phyloP scores from a whole-genome alignment of 2,329 filamentous ascomycete genomes.

The Diplocarpon mali region DNA sequence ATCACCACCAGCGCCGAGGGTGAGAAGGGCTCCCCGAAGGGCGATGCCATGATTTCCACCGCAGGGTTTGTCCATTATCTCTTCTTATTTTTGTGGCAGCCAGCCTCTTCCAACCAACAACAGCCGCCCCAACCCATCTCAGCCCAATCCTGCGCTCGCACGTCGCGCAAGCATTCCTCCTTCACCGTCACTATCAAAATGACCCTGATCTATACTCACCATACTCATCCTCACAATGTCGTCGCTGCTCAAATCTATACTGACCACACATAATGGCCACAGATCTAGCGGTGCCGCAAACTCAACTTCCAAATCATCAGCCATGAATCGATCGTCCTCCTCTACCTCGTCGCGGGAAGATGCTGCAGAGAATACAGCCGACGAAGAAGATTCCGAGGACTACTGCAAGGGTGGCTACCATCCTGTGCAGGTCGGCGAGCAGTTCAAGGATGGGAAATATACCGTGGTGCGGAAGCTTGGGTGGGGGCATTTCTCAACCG shows the following conservation, averaged over 20 bases:
- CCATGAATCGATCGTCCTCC: constrained; percentile 38
- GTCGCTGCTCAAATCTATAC: constrained; percentile 22
- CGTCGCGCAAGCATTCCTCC: background rate
- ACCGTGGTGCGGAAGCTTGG: constrained; percentile 92
- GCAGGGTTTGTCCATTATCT: constrained; percentile 27
- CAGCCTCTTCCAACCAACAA: constrained; percentile 3
- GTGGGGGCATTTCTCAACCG: constrained; percentile 98
- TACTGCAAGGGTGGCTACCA: constrained; percentile 99
- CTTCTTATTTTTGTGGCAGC: constrained; percentile 5
- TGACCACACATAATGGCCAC: constrained; percentile 22
- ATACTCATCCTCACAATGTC: constrained; percentile 18
- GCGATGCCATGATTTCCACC: constrained; percentile 24
- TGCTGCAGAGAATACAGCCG: constrained; percentile 79
- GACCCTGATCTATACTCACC: constrained; percentile 7
- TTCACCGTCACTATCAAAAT: constrained; percentile 5
- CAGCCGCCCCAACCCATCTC: background rate
- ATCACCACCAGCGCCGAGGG: constrained; percentile 42
- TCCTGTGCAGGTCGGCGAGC: constrained; percentile 85
- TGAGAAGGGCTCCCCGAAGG: constrained; percentile 25
- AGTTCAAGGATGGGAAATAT: constrained; percentile 96
- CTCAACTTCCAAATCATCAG: constrained; percentile 17
- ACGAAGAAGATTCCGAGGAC: constrained; percentile 97
- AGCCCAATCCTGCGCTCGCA: background rate
- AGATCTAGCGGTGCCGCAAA: constrained; percentile 23
- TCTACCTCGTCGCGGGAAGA: constrained; percentile 75